Percentiles rank a stretch among this genome's conserved stretches.
phyloP scores from a whole-genome alignment of 116 monocot genomes.

The Cymodocea nodosa region DNA sequence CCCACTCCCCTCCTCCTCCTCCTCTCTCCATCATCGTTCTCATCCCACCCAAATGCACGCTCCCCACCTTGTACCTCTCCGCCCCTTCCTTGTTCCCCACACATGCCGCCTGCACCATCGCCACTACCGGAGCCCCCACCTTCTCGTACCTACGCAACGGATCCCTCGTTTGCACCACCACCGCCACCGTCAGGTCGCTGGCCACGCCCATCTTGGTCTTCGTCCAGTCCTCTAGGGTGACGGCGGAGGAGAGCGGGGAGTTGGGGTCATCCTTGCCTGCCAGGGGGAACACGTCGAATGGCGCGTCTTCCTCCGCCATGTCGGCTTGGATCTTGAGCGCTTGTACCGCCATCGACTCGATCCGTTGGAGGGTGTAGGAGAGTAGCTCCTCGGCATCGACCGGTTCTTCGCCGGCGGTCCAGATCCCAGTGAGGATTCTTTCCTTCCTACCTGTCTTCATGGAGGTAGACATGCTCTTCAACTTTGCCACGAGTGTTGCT shows the following conservation, averaged over 20 bases:
- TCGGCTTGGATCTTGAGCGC: conserved; percentile 80
- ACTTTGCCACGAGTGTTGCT: conserved; percentile 33
- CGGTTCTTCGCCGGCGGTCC: conserved; percentile 56
- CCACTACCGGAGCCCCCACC: conserved; percentile 57
- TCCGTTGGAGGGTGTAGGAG: conserved; percentile 54
- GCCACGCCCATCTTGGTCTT: neutral
- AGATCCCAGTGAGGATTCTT: conserved; percentile 49
- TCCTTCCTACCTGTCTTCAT: conserved; percentile 47
- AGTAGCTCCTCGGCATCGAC: conserved; percentile 44
- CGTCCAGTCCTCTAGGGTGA: conserved; percentile 33
- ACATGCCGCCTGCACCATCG: conserved; percentile 35
- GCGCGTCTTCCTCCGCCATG: conserved; percentile 66
- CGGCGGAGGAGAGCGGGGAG: conserved; percentile 17
- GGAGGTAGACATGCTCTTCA: conserved; percentile 42
- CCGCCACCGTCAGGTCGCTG: conserved; percentile 14
- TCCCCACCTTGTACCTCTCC: conserved; percentile 45
- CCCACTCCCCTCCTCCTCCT: conserved; percentile 34
- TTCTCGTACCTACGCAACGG: conserved; percentile 62
- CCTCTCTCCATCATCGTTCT: conserved; percentile 9
- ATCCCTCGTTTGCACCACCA: conserved; percentile 61
- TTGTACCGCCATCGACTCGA: conserved; percentile 58
- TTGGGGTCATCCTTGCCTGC: conserved; percentile 7
- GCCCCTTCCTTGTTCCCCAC: conserved; percentile 9
- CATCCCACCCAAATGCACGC: conserved; percentile 60
- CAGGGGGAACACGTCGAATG: conserved; percentile 62